Conservation (phyloP, 768 basidiomycete species). For the Rhodotorula kratochvilovae region DNA sequence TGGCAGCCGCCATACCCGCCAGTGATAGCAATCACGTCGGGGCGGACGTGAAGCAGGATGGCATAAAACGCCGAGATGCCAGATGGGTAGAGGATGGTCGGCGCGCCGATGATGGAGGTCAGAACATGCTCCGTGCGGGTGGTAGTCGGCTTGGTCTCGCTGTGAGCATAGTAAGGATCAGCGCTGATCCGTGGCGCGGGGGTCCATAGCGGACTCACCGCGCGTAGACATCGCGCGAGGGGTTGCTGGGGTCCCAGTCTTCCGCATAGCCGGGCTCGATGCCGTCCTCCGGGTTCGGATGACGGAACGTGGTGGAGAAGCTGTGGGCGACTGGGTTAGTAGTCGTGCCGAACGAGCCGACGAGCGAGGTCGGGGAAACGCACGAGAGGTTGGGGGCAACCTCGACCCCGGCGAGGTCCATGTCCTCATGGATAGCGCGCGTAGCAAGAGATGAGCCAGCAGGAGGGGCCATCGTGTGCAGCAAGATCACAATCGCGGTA, state of each 20-base stretch:
- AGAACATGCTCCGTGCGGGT: slow-evolving; percentile 63
- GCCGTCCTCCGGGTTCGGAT: slow-evolving; percentile 23
- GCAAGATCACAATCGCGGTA: not conserved
- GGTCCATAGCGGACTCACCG: slow-evolving; percentile 53
- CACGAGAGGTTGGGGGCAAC: slow-evolving; percentile 27
- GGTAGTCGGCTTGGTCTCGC: slow-evolving; percentile 39
- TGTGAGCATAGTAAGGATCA: not conserved
- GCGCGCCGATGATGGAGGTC: slow-evolving; percentile 29
- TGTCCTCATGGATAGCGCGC: slow-evolving; percentile 20
- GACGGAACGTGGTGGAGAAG: slow-evolving; percentile 36
- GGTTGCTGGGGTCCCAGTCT: slow-evolving; percentile 52
- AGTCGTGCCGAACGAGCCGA: too few species aligned
- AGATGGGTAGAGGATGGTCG: slow-evolving; percentile 50
- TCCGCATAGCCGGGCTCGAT: slow-evolving; percentile 16
- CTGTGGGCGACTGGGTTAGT: too few species aligned
- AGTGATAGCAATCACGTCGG: slow-evolving; percentile 71
- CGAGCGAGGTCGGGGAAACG: too few species aligned
- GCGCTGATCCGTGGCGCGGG: slow-evolving; percentile 53
- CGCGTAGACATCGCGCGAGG: slow-evolving; percentile 70
- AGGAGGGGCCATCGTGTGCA: not conserved
- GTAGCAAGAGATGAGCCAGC: not conserved
- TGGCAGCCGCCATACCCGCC: slow-evolving; percentile 71
- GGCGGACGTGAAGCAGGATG: slow-evolving; percentile 63
- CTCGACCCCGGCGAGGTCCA: slow-evolving; percentile 1
- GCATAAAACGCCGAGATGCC: slow-evolving; percentile 76